phyloP scores from a whole-genome alignment of 1,284 basidiomycete species.

The Bondarzewia mesenterica region DNA sequence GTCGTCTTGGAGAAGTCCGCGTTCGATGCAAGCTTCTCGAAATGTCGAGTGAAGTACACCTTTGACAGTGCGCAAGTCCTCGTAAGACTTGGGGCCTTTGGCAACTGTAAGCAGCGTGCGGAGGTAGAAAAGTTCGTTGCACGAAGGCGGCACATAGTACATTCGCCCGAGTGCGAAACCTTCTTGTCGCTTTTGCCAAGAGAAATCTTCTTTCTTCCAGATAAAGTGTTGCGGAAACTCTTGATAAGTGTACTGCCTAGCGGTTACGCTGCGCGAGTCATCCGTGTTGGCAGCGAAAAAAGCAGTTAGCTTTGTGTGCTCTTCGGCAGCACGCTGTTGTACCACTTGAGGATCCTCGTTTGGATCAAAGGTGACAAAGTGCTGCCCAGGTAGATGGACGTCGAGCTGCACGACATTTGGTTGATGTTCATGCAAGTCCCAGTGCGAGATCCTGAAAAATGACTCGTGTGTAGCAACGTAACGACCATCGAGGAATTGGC shows the following conservation, averaged over 20 bases:
- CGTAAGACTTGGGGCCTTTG: conserved; percentile 23
- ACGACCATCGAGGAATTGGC: conserved; percentile 24
- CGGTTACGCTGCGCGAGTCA: conserved; percentile 1
- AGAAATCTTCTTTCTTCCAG: conserved; percentile 9
- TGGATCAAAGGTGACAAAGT: conserved; percentile 27
- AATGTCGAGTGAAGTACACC: conserved; percentile 14
- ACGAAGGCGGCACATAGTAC: conserved; percentile 19
- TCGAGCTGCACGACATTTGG: conserved; percentile 30
- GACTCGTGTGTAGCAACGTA: conserved; percentile 32
- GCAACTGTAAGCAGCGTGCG: conserved; percentile 25
- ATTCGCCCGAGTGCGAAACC: conserved; percentile 24
- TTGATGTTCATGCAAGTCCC: conserved; percentile 22
- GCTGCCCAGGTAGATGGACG: conserved; percentile 29
- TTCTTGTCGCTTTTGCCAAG: conserved; percentile 11
- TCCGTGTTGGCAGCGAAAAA: conserved; percentile 38
- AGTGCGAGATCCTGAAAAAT: conserved; percentile 26
- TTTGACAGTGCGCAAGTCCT: conserved; percentile 20
- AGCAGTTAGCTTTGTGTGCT: conserved; percentile 26
- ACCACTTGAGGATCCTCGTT: conserved; percentile 20
- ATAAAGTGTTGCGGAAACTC: conserved; percentile 18
- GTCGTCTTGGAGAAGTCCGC: conserved; percentile 37
- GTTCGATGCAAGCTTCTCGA: conserved; percentile 28
- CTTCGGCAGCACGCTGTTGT: conserved; percentile 15
- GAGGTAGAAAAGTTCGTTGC: conserved; percentile 28
- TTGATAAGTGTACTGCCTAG: conserved; percentile 14